Base-by-base conservation (phyloP, 495 filamentous ascomycete species). In the Lentithecium fluviatile region DNA sequence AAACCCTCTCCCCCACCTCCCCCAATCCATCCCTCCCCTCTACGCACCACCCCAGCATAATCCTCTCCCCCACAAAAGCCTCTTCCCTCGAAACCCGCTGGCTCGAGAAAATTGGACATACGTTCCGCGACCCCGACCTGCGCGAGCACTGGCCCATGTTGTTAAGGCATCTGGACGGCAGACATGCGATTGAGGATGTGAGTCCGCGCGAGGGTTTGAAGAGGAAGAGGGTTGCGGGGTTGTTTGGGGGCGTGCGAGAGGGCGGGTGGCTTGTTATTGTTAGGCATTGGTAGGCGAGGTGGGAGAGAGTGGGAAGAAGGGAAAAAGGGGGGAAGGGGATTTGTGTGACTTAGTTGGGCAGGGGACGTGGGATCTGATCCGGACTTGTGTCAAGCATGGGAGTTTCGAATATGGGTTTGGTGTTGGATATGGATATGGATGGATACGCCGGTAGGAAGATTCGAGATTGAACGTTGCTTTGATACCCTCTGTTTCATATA, bases 171-270 rank as follows among this genome's bases (percentile, higher is more conserved):
- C 89, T 97, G 62, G 92, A 97, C 73, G 94, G 94, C 1, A 78
- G 79, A 45, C 84, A 89, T 71, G 90, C 93, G 5, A 74, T 98
- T 38, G 94, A 98, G 76, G 87, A 92, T 71, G 88, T 97, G 68
- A 79, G 84, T 0, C 79, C 91, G 11, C 79, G 84, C 36, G 91
- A 97, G 76, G 85, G 84, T 10, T 78, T 95, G 75, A 95, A 92
- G 77, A 78, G 91, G 45, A 95, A 92, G 75, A 82, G 85, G 59
- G 86, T 89, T 13, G 88, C 85, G 81, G 82, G 80, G 60, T 73
- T 93, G 61, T 52, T 91, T 48, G 79, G 71, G n/a, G 71, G 71
- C 13, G 83, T 89, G 77, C 81, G 83, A 69, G 80, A 83, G 71
- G 64, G 65, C 24, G 75, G 76, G 46, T 71, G 70, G 57, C 52